Percentiles rank a stretch among this genome's conserved stretches.
phyloP scores from a whole-genome alignment of 2,329 filamentous ascomycete species.

The Pseudopyricularia cyperi region DNA sequence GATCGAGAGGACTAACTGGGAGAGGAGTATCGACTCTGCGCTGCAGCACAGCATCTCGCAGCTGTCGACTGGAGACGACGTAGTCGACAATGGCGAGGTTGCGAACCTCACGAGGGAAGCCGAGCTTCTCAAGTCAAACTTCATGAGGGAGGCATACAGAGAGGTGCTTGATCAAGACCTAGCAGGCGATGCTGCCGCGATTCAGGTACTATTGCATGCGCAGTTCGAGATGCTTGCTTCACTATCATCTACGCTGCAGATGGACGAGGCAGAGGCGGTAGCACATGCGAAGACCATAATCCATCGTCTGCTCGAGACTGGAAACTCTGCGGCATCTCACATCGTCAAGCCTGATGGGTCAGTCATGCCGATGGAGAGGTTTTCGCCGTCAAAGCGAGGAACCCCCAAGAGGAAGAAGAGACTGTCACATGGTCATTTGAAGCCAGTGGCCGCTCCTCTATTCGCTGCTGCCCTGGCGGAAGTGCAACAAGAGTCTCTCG shows the following conservation, averaged over 20 bases:
- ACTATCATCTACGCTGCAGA: constrained; percentile 65
- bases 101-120: constrained; percentile 67
- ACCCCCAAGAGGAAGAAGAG: constrained; percentile 69
- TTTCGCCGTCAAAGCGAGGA: constrained; percentile 57
- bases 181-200: constrained; percentile 58
- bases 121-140: constrained; percentile 72
- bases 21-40: constrained; percentile 74
- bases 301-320: constrained; percentile 62
- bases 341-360: constrained; percentile 81
- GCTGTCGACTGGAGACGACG: constrained; percentile 55
- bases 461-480: constrained; percentile 20
- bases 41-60: constrained; percentile 75
- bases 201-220: constrained; percentile 75
- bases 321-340: constrained; percentile 61
- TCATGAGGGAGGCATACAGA: constrained; percentile 64
- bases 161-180: constrained; percentile 78
- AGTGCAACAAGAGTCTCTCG: constrained; percentile 23
- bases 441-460: constrained; percentile 30
- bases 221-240: constrained; percentile 87
- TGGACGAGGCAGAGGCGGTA: constrained; percentile 76
- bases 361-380: constrained; percentile 46
- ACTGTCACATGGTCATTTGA: constrained; percentile 24
- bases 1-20: constrained; percentile 72
- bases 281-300: constrained; percentile 67
- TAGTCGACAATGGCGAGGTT: constrained; percentile 52